These are phyloP conservation scores for Inga oerstediana DNA, from an alignment of 306 rosid genomes.

Conservation along the genomic window DNA sequence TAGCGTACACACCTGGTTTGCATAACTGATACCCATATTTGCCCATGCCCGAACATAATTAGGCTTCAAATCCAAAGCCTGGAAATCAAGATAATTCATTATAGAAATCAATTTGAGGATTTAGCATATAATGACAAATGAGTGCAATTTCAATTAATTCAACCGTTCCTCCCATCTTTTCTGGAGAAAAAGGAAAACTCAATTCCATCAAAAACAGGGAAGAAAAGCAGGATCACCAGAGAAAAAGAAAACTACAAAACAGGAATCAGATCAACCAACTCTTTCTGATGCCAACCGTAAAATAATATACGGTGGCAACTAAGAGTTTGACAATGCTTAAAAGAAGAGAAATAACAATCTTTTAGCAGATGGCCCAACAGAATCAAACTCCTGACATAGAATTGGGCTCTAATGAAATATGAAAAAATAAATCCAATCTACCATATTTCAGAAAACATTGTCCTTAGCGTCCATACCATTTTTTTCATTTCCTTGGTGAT, in stretches of 20 bases:
- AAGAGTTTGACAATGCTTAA: not conserved
- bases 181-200: constrained; percentile 1
- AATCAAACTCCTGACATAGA: not conserved
- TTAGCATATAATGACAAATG: not conserved
- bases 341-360: not conserved
- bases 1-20: constrained; percentile 75
- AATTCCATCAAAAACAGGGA: constrained; percentile 19
- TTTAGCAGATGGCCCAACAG: not conserved
- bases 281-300: not conserved
- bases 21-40: constrained; percentile 98
- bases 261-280: not conserved
- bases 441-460: not conserved
- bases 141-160: not conserved
- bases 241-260: constrained; percentile 15
- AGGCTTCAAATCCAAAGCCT: constrained; percentile 99
- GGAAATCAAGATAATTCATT: constrained; percentile 25
- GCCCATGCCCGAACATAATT: constrained; percentile 99
- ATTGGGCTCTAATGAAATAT: not conserved
- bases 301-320: not conserved
- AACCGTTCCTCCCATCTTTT: not conserved
- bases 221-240: constrained; percentile 5
- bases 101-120: not conserved
- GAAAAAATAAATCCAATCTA: not conserved
- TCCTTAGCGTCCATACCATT: not conserved
- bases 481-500: not conserved